Conservation (phyloP, 2,329 filamentous ascomycete genomes). For the Acrodontium crateriforme region DNA sequence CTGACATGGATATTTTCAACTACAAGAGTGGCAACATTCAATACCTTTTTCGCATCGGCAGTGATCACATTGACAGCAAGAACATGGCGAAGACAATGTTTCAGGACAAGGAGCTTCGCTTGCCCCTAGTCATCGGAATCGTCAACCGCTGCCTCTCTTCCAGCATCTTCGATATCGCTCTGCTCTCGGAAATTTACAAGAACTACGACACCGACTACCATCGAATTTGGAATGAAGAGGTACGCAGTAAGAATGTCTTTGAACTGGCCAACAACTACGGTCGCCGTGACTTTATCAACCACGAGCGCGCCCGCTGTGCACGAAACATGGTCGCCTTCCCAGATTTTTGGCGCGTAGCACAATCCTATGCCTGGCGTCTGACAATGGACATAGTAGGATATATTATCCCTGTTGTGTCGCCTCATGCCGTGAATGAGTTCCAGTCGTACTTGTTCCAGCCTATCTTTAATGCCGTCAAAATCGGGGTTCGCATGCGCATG, state of each 20-base stretch:
- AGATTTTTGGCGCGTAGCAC: no score
- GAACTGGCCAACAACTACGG: slow-evolving; percentile 1
- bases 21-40: background rate
- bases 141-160: slow-evolving; percentile 2
- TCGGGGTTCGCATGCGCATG: slow-evolving; percentile 7
- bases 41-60: slow-evolving; percentile 1
- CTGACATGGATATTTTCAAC: background rate
- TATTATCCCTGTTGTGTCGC: slow-evolving; percentile 1
- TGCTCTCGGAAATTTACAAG: slow-evolving; percentile 2
- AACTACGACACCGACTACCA: slow-evolving; percentile 1
- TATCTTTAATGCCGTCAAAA: slow-evolving; percentile 5
- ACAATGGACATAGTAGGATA: slow-evolving; percentile 5
- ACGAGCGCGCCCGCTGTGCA: slow-evolving; percentile 4
- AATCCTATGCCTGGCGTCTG: slow-evolving; percentile 6
- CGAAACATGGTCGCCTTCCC: slow-evolving; percentile 3
- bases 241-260: background rate
- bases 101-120: slow-evolving; percentile 1
- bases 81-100: slow-evolving; percentile 1
- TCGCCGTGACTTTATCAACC: background rate
- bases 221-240: slow-evolving; percentile 1
- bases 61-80: slow-evolving; percentile 1
- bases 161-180: no score
- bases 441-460: slow-evolving; percentile 1
- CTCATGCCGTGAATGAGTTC: background rate
- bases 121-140: slow-evolving; percentile 5